These are phyloP conservation scores for Akebia trifoliata DNA, from an alignment of 164 flowering plant species.

Conservation along the genomic window DNA sequence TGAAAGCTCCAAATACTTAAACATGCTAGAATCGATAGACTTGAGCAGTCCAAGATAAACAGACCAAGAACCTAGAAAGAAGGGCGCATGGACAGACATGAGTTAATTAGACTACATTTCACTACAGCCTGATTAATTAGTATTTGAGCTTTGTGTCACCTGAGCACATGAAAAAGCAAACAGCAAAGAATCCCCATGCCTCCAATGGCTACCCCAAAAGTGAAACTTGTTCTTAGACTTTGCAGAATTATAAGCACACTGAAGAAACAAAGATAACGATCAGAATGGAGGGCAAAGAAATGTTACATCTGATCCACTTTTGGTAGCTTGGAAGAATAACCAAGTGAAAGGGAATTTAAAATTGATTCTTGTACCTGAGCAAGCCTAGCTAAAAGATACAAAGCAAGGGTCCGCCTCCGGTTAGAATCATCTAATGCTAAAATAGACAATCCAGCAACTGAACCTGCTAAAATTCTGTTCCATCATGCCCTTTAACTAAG, in stretches of 20 bases:
- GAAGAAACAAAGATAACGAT: conserved; percentile 12
- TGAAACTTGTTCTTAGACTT: conserved; percentile 93
- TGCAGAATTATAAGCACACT: conserved; percentile 98
- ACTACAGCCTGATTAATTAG: background rate
- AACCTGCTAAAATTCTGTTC: conserved; percentile 98
- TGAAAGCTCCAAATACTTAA: too few relatives aligned
- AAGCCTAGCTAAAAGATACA: conserved; percentile 86
- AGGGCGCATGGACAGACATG: too few relatives aligned
- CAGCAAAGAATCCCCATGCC: conserved; percentile 93
- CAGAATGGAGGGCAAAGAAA: conserved; percentile 3
- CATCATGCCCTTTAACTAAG: conserved; percentile 85
- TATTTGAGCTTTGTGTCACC: conserved; percentile 36
- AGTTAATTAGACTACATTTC: background rate
- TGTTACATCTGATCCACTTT: background rate
- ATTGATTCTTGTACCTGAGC: conserved; percentile 89
- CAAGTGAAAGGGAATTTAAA: too few relatives aligned
- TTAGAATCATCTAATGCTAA: conserved; percentile 84
- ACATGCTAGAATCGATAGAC: too few relatives aligned
- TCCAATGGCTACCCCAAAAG: conserved; percentile 97
- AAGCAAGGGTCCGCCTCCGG: conserved; percentile 88
- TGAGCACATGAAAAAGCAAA: conserved; percentile 85
- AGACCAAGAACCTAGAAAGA: too few relatives aligned
- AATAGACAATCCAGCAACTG: conserved; percentile 86
- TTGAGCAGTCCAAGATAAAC: too few relatives aligned
- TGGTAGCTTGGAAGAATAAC: background rate